A percentile compares a stretch with the other conserved stretches of the same genome.
These are phyloP conservation scores for Boehmeria nivea DNA, from an alignment of 306 rosid genomes.

Conservation along the genomic window DNA sequence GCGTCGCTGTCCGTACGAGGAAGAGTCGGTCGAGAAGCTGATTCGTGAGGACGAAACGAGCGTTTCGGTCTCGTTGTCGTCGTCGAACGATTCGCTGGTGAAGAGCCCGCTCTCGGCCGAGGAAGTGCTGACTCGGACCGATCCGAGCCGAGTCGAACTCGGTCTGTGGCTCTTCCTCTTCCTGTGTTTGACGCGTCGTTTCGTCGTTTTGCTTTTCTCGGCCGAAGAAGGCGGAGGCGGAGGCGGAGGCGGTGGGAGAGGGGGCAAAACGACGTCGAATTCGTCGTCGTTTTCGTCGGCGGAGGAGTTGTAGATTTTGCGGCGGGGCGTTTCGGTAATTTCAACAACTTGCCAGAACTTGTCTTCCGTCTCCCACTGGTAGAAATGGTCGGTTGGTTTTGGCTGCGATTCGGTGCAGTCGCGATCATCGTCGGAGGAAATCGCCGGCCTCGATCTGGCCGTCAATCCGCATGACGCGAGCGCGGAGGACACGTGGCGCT, in stretches of 20 bases:
- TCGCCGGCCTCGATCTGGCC: slow-evolving; percentile 28
- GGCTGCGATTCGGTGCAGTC: not conserved
- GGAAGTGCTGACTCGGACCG: slow-evolving; percentile 46
- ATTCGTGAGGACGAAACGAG: slow-evolving; percentile 49
- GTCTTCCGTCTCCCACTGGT: slow-evolving; percentile 40
- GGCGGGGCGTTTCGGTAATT: slow-evolving; percentile 21
- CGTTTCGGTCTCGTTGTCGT: slow-evolving; percentile 42
- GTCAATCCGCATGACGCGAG: slow-evolving; percentile 18
- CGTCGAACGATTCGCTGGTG: slow-evolving; percentile 32
- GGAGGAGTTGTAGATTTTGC: slow-evolving; percentile 44
- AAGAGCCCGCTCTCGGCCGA: slow-evolving; percentile 45
- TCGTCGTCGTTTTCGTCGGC: slow-evolving; percentile 10
- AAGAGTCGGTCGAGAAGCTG: slow-evolving; percentile 43
- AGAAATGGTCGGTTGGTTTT: slow-evolving; percentile 7
- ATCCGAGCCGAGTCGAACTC: not conserved
- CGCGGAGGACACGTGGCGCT: slow-evolving; percentile 44
- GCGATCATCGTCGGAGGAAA: slow-evolving; percentile 43
- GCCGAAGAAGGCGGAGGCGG: slow-evolving; percentile 23
- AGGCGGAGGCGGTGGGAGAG: slow-evolving; percentile 23
- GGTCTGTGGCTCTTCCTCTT: slow-evolving; percentile 5
- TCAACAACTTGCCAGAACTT: slow-evolving; percentile 37
- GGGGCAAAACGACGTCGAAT: slow-evolving; percentile 20
- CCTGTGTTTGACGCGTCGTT: slow-evolving; percentile 27
- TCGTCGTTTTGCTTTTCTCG: slow-evolving; percentile 27
- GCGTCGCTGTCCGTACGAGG: slow-evolving; percentile 17